Base-by-base conservation (phyloP, 23 red algal species). In the Gracilaria caudata region DNA sequence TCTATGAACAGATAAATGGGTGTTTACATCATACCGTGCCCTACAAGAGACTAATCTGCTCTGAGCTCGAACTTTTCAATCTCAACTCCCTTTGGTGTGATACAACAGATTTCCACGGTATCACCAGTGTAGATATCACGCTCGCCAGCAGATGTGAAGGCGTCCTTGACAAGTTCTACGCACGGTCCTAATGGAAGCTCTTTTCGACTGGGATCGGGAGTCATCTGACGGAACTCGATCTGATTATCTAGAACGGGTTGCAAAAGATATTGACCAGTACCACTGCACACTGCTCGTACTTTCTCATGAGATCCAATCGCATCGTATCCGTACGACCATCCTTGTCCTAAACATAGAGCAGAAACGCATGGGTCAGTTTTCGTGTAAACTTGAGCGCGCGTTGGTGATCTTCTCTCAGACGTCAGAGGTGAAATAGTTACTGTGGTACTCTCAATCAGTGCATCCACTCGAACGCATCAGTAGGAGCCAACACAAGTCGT, bases 81-180 rank as follows among this genome's bases (percentile, higher is more conserved):
- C 53, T 92, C 68, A 25, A 99, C 94, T 20, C 97, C 97, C 24
- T 70, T 71, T 25, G 59, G 64, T 21, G 97, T 95, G 23, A 95
- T 86, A 19, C 83, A 73, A 53, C 76, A 93, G 0, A 99, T 90
- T 73, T 95, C 90, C 10, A 99, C 78, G 9, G 82, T 63, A 64
- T 99, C 97, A 53, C 93, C 97, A 16, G 94, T 96, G 81, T 94
- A 93, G 82, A 99, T 99, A 68, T 99, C 93, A 54, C 97, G 80
- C 79, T 99, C 97, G 58, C 83, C 70, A 2, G 97, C 93, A 26
- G 97, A 99, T 28, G 93, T 93, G 53, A 95, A 99, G 4, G 83
- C 92, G 58, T 99, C 93, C 28, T 91, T 89, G 3, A 95, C 71
- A 35, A 95, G 87, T 47, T 93, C 97, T 21, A 91, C 75, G 26